Evolutionary conservation across 2,329 filamentous ascomycete species (phyloP), one percentile per base, ranked within the genome.

Genomic region (Aspergillus ibericus): DNA sequence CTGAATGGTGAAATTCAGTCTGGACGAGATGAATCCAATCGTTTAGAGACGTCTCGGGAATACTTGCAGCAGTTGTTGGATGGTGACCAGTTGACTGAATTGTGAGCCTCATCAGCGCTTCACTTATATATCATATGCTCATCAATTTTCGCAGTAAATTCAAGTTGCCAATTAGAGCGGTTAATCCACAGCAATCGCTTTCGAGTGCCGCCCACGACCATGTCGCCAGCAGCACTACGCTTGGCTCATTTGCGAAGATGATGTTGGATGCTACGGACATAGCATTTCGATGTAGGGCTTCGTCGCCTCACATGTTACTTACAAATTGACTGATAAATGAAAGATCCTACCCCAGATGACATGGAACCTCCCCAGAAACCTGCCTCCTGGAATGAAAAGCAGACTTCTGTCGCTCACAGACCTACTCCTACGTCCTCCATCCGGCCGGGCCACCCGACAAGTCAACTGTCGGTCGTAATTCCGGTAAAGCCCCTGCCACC

Each of bases 51-150:
- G 66, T 88, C 87, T 10, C 81, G 93, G 47, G 83, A 89, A 66
- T 88, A 93, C 72, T 81, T 97, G 29, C 85, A 91, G 58, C 86
- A 88, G 62, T 83, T 96, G 40, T 75, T 97, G 56, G 86, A 87
- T 69, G 83, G 87, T 1, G 84, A 88, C n/a, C 87, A 88, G 60
- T 79, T 77, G 63, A 77, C 77, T 5, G 73, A 78, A 67, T 78
- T 77, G 77, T 79, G 68, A 69, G 74, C 51, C 20, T 38, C 44
- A 15, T 32, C 27, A n/a, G 42, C 47, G 49, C 52, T 55, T 57
- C 52, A 53, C 32, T 51, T 18, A 59, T 44, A 51, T 27, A 49
- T 46, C 53, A 53, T 44, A 42, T 52, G 35, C 58, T 68, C 36
- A 68, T 59, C 56, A 42, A 59, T 52, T 9, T 36, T 32, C 54